A percentile compares a stretch with the other conserved stretches of the same genome.
Evolutionary conservation across 2,329 filamentous ascomycete species (phyloP).

Genomic region (Neonectria hederae): DNA sequence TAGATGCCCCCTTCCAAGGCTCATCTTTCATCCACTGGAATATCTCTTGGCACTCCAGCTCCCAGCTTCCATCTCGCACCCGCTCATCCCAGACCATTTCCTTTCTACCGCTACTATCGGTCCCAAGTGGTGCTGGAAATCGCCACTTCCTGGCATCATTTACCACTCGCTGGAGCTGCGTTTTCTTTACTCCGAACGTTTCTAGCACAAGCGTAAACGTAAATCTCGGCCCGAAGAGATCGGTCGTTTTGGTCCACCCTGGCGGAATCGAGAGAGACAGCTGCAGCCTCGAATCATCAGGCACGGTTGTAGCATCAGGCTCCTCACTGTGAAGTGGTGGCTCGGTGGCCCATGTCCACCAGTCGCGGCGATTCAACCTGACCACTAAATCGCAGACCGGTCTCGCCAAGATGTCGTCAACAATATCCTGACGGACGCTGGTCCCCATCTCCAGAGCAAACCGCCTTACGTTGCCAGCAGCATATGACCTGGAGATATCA

Average conservation of each 20-base stretch:
- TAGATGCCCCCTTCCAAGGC: not conserved
- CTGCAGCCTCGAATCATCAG: not conserved
- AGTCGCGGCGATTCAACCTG: conserved; percentile 17
- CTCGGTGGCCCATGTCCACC: conserved; percentile 9
- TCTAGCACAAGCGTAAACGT: conserved; percentile 6
- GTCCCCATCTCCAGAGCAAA: not conserved
- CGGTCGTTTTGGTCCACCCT: not conserved
- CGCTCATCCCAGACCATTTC: conserved; percentile 11
- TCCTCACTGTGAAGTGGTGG: not conserved
- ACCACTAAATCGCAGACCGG: not conserved
- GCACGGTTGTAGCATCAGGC: not conserved
- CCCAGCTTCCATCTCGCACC: not conserved
- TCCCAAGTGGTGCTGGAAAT: not conserved
- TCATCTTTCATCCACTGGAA: not conserved
- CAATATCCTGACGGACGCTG: not conserved
- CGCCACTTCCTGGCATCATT: not conserved
- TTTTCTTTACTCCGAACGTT: conserved; percentile 7
- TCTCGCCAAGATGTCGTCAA: conserved; percentile 2
- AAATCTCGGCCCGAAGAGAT: not conserved
- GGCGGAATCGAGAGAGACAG: not conserved
- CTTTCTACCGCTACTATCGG: not conserved
- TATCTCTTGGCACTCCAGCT: not conserved
- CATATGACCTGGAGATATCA: not conserved
- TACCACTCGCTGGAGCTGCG: conserved; percentile 8
- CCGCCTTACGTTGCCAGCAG: not conserved